Evolutionary conservation across 2,329 filamentous ascomycete species (phyloP).

Genomic region (Peltaster fructicola): DNA sequence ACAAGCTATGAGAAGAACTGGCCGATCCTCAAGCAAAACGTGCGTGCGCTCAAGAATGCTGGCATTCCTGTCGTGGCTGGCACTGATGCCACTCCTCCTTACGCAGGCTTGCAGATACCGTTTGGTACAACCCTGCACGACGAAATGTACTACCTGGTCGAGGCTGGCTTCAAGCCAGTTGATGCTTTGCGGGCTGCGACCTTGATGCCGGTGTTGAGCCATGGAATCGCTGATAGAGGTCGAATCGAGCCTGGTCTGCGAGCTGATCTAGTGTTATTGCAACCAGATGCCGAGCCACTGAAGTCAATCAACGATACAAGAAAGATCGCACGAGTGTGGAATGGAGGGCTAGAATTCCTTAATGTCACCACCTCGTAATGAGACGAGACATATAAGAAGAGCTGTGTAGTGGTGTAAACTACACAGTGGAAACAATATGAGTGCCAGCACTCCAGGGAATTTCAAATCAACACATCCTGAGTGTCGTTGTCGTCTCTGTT

Average conservation of each 20-base stretch:
- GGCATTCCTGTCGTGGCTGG: slow-evolving; percentile 74
- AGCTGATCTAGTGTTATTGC: not conserved
- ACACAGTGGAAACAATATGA: no score
- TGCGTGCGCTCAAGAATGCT: slow-evolving; percentile 45
- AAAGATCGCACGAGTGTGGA: not conserved
- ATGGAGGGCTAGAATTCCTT: slow-evolving; percentile 80
- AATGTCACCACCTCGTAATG: slow-evolving; percentile 2
- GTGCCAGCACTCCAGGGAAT: no score
- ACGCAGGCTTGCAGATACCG: not conserved
- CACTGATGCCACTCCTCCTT: slow-evolving; percentile 39
- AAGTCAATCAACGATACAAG: not conserved
- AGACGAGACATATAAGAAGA: slow-evolving; percentile 1
- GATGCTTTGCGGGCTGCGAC: not conserved
- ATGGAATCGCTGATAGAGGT: not conserved
- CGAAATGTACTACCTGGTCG: not conserved
- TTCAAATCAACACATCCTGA: no score
- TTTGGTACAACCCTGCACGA: not conserved
- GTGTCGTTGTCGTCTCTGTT: no score
- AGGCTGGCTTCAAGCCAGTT: not conserved
- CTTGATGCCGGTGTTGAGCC: not conserved
- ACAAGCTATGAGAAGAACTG: slow-evolving; percentile 55
- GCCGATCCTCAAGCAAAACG: slow-evolving; percentile 46
- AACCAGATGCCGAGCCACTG: not conserved
- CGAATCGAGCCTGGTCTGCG: not conserved
- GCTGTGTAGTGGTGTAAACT: slow-evolving; percentile 2